Conservation (phyloP, 192 early-diverging fungal species). For the Linnemannia schmuckeri region DNA sequence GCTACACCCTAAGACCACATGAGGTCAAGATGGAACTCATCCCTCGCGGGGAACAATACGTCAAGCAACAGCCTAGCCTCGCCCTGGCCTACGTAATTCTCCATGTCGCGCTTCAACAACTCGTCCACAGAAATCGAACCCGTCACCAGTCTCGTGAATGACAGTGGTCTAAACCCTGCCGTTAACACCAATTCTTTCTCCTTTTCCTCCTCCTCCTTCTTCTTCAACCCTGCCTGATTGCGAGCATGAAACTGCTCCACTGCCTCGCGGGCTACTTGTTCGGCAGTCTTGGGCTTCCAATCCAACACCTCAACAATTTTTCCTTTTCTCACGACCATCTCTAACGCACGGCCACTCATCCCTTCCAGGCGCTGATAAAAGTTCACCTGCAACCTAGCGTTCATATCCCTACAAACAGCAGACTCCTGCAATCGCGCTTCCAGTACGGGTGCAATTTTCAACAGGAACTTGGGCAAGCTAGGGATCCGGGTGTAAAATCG, state of each 20-base stretch:
- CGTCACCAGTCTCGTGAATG: conserved; percentile 24
- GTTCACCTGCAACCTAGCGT: conserved; percentile 7
- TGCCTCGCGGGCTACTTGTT: neutral
- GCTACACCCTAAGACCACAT: neutral
- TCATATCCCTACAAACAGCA: neutral
- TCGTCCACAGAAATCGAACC: conserved; percentile 7
- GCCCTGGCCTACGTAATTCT: conserved; percentile 10
- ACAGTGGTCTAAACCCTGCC: conserved; percentile 15
- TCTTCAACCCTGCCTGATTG: neutral
- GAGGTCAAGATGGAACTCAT: neutral
- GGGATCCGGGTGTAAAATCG: conserved; percentile 23
- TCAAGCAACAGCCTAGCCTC: conserved; percentile 15
- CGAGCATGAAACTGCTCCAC: neutral
- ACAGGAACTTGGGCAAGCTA: conserved; percentile 18
- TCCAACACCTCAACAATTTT: neutral
- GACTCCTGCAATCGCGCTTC: conserved; percentile 26
- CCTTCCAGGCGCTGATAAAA: conserved; percentile 20
- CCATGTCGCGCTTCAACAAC: conserved; percentile 13
- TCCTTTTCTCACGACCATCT: conserved; percentile 20
- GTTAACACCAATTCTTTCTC: neutral
- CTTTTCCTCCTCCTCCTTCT: neutral
- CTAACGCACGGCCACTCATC: conserved; percentile 5
- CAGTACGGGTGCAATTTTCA: conserved; percentile 26
- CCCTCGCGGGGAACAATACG: conserved; percentile 7
- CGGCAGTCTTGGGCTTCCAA: conserved; percentile 8